A percentile compares a stretch with the other conserved stretches of the same genome.
phyloP scores from a whole-genome alignment of 768 basidiomycete species.

The Leccinum subgranulosum region DNA sequence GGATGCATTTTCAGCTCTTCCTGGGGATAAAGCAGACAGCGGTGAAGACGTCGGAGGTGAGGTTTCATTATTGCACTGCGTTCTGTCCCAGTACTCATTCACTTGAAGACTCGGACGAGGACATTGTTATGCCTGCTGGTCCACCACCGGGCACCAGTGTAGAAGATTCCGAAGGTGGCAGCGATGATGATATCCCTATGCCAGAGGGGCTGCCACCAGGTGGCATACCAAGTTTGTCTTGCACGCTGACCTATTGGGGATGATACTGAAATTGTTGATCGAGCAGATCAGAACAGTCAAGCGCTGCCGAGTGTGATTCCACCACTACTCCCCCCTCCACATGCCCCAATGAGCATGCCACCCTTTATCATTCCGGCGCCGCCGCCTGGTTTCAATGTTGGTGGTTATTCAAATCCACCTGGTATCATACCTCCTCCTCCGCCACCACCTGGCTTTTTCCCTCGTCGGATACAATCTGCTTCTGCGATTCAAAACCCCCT shows the following conservation, averaged over 20 bases:
- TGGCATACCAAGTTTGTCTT: constrained; percentile 16
- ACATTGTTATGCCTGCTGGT: constrained; percentile 63
- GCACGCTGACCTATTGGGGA: background rate
- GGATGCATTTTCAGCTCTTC: constrained; percentile 42
- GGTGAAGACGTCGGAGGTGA: constrained; percentile 56
- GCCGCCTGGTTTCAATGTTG: constrained; percentile 11
- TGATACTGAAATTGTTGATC: background rate
- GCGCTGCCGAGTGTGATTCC: background rate
- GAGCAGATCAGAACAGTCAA: constrained; percentile 11
- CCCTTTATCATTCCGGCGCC: constrained; percentile 16
- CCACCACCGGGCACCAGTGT: constrained; percentile 44
- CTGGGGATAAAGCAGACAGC: constrained; percentile 60
- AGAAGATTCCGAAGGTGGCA: constrained; percentile 45
- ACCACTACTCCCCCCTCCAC: constrained; percentile 22
- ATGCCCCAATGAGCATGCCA: constrained; percentile 16
- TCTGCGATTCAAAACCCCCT: constrained; percentile 72
- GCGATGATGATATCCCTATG: constrained; percentile 87
- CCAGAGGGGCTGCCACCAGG: constrained; percentile 76
- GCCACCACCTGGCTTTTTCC: constrained; percentile 67
- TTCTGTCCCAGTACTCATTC: background rate
- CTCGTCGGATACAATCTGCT: constrained; percentile 47
- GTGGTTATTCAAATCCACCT: constrained; percentile 6
- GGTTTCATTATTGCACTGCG: constrained; percentile 2
- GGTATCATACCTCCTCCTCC: constrained; percentile 31
- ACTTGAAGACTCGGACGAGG: constrained; percentile 43